These are phyloP conservation scores for Hemisphaericaspora xylanilytica DNA, from an alignment of 1,139 yeast species.

Conservation along the genomic window DNA sequence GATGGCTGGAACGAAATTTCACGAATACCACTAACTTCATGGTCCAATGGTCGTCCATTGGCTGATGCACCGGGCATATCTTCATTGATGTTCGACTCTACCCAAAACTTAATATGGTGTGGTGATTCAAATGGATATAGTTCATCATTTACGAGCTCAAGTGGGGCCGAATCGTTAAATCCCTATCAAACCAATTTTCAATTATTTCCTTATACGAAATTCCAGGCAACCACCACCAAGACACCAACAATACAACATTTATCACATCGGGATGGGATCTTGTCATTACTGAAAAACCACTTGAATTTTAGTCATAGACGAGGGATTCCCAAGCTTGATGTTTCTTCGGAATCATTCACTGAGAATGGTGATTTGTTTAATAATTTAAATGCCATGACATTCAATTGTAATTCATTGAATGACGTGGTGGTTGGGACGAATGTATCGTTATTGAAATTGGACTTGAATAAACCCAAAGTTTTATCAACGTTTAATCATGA, in stretches of 20 bases:
- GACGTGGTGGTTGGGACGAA: constrained; percentile 39
- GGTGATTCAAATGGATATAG: constrained; percentile 59
- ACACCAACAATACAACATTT: constrained; percentile 49
- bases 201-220: constrained; percentile 50
- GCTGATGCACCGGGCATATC: constrained; percentile 16
- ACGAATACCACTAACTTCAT: constrained; percentile 13
- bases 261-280: constrained; percentile 55
- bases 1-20: constrained; percentile 43
- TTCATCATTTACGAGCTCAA: constrained; percentile 28
- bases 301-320: constrained; percentile 56
- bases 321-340: constrained; percentile 47
- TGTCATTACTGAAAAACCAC: constrained; percentile 53
- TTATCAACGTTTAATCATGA: constrained; percentile 24
- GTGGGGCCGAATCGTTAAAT: constrained; percentile 32
- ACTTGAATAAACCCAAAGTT: constrained; percentile 53
- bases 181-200: constrained; percentile 20
- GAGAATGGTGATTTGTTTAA: constrained; percentile 29
- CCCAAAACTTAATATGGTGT: constrained; percentile 77
- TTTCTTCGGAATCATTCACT: constrained; percentile 29
- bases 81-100: constrained; percentile 61
- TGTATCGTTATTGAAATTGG: constrained; percentile 52
- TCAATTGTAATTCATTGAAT: constrained; percentile 32
- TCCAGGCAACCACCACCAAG: constrained; percentile 39
- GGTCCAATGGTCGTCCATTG: constrained; percentile 4
- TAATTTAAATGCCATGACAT: constrained; percentile 38